These are phyloP conservation scores for Metschnikowia picachoensis DNA, from an alignment of 805 yeast genomes.

Conservation along the genomic window DNA sequence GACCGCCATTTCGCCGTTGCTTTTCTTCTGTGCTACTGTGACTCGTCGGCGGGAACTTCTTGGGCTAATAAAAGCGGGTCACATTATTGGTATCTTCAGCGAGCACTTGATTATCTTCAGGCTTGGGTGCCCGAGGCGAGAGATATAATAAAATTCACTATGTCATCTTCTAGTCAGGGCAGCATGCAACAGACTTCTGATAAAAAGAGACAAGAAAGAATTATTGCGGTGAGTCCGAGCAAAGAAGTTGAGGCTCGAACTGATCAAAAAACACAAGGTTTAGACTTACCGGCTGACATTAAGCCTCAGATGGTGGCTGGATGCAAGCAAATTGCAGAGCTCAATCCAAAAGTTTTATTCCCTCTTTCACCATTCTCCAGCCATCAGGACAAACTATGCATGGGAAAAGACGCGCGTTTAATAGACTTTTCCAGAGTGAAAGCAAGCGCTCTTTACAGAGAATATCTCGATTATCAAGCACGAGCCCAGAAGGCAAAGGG, in stretches of 20 bases:
- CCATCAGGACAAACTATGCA: slow-evolving; percentile 22
- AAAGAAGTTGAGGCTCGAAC: slow-evolving; percentile 9
- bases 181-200: neutral
- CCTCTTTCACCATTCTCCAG: slow-evolving; percentile 28
- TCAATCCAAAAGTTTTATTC: slow-evolving; percentile 29
- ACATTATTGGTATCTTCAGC: slow-evolving; percentile 29
- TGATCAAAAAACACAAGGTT: slow-evolving; percentile 5
- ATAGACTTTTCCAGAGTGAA: slow-evolving; percentile 31
- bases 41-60: slow-evolving; percentile 27
- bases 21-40: slow-evolving; percentile 29
- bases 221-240: neutral
- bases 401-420: slow-evolving; percentile 24
- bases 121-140: slow-evolving; percentile 35
- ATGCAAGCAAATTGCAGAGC: slow-evolving; percentile 1
- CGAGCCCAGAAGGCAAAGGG: slow-evolving; percentile 11
- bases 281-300: slow-evolving; percentile 1
- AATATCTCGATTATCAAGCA: slow-evolving; percentile 15
- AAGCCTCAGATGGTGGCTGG: slow-evolving; percentile 15
- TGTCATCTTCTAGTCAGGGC: neutral
- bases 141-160: slow-evolving; percentile 6
- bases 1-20: slow-evolving; percentile 31
- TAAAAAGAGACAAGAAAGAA: neutral
- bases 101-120: slow-evolving; percentile 28
- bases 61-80: slow-evolving; percentile 20
- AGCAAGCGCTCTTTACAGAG: slow-evolving; percentile 17